phyloP scores from a whole-genome alignment of 2,329 filamentous ascomycete species.

The Cladosporium halotolerans region DNA sequence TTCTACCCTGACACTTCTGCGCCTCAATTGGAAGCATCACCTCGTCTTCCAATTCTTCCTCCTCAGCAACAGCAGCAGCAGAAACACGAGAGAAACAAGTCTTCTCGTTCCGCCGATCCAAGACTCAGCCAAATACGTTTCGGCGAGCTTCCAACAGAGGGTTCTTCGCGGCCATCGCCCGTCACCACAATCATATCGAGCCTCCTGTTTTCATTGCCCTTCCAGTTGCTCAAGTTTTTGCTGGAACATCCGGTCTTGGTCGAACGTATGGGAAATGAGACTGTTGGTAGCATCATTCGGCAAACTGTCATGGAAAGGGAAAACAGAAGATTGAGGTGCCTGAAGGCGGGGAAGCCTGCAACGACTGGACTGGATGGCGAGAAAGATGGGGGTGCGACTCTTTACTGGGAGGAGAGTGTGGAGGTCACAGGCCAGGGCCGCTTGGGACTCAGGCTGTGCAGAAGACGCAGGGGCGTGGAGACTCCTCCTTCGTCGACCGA shows the following conservation, averaged over 20 bases:
- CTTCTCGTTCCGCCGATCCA: constrained; percentile 38
- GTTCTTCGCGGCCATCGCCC: constrained; percentile 16
- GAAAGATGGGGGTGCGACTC: constrained; percentile 17
- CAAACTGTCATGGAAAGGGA: constrained; percentile 41
- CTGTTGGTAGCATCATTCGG: constrained; percentile 36
- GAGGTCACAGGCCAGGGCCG: constrained; percentile 31
- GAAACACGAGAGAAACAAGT: constrained; percentile 28
- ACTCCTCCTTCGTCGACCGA: constrained; percentile 20
- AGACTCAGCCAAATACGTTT: constrained; percentile 63
- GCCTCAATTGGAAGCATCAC: constrained; percentile 42
- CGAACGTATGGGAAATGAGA: constrained; percentile 21
- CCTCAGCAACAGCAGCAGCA: constrained; percentile 14
- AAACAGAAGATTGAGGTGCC: constrained; percentile 25
- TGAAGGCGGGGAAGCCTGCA: constrained; percentile 12
- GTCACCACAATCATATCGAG: constrained; percentile 54
- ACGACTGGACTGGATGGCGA: background rate
- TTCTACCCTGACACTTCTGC: constrained; percentile 54
- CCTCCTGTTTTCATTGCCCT: constrained; percentile 64
- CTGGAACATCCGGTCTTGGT: constrained; percentile 57
- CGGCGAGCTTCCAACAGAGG: constrained; percentile 53
- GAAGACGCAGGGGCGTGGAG: constrained; percentile 24
- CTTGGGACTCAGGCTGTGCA: constrained; percentile 32
- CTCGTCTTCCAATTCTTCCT: constrained; percentile 36
- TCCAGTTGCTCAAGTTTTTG: constrained; percentile 57
- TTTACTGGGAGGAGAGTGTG: constrained; percentile 32